Evolutionary conservation across 306 rosid species (phyloP).

Genomic region (Senna tora): DNA sequence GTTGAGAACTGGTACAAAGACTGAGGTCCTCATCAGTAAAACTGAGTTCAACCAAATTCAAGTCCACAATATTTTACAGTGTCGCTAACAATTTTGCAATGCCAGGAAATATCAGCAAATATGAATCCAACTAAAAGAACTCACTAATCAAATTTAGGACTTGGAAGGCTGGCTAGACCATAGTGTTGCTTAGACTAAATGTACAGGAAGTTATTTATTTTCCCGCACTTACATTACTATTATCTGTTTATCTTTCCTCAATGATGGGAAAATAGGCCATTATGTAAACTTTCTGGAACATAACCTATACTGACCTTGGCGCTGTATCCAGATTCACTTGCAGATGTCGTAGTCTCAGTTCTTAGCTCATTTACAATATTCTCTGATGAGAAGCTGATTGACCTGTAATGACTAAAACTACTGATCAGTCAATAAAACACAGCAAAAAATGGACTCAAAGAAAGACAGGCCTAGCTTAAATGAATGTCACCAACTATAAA

Average conservation of each 20-base stretch:
- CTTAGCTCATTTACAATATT: conserved; percentile 50
- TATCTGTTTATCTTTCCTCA: neutral
- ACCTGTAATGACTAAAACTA: conserved; percentile 46
- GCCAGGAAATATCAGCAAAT: neutral
- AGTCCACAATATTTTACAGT: no score
- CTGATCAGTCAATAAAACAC: conserved; percentile 1
- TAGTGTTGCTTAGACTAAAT: neutral
- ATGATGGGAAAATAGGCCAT: conserved; percentile 1
- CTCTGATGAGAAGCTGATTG: conserved; percentile 56
- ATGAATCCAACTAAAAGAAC: neutral
- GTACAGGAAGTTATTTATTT: neutral
- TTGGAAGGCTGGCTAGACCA: neutral
- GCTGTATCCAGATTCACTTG: conserved; percentile 52
- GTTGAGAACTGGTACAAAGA: neutral
- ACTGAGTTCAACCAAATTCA: neutral
- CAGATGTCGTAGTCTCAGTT: conserved; percentile 44
- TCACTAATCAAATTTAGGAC: neutral
- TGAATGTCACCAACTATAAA: conserved; percentile 3
- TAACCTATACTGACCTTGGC: conserved; percentile 50
- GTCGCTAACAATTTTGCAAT: no score
- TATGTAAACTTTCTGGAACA: conserved; percentile 15
- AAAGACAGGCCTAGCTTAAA: neutral
- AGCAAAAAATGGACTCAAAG: neutral
- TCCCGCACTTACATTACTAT: neutral
- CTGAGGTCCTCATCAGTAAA: neutral